Percentiles rank a stretch among this genome's conserved stretches.
phyloP scores from a whole-genome alignment of 2,329 filamentous ascomycete genomes.

The Fusarium clavum region DNA sequence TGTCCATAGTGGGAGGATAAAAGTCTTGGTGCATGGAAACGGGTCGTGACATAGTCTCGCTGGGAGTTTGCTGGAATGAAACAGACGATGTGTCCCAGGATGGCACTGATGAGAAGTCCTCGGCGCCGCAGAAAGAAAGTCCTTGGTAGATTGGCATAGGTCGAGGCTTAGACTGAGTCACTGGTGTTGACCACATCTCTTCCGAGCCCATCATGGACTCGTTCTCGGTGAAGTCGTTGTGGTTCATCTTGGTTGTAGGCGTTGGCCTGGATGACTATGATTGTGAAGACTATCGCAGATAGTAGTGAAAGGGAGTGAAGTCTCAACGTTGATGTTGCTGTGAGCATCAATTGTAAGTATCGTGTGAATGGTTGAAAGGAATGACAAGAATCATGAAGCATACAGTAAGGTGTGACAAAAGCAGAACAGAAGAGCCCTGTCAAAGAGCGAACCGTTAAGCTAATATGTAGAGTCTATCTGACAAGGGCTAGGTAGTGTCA shows the following conservation, averaged over 20 bases:
- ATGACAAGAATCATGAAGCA: constrained; percentile 49
- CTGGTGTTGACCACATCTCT: constrained; percentile 67
- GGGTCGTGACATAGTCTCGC: constrained; percentile 64
- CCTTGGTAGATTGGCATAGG: constrained; percentile 71
- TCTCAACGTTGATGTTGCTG: constrained; percentile 55
- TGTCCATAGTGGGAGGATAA: constrained; percentile 63
- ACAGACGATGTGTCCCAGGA: constrained; percentile 69
- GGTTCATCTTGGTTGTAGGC: constrained; percentile 59
- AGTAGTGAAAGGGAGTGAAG: constrained; percentile 62
- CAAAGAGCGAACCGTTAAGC: constrained; percentile 43
- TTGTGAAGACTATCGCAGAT: constrained; percentile 56
- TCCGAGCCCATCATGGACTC: constrained; percentile 61
- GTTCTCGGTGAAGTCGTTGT: constrained; percentile 61
- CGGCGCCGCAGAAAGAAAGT: constrained; percentile 68
- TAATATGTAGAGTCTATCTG: constrained; percentile 44
- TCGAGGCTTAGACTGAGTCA: constrained; percentile 63
- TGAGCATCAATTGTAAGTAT: constrained; percentile 42
- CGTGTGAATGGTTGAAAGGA: constrained; percentile 37
- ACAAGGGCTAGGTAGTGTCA: constrained; percentile 44
- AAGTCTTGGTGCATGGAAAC: constrained; percentile 70
- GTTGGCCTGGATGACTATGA: constrained; percentile 58
- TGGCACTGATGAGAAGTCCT: constrained; percentile 63
- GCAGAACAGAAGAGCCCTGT: constrained; percentile 53
- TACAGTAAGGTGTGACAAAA: constrained; percentile 65
- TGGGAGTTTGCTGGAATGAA: constrained; percentile 62